A percentile compares a stretch with the other conserved stretches of the same genome.
Conservation (phyloP, 2,329 filamentous ascomycete genomes). For the Venturia oleaginea region DNA sequence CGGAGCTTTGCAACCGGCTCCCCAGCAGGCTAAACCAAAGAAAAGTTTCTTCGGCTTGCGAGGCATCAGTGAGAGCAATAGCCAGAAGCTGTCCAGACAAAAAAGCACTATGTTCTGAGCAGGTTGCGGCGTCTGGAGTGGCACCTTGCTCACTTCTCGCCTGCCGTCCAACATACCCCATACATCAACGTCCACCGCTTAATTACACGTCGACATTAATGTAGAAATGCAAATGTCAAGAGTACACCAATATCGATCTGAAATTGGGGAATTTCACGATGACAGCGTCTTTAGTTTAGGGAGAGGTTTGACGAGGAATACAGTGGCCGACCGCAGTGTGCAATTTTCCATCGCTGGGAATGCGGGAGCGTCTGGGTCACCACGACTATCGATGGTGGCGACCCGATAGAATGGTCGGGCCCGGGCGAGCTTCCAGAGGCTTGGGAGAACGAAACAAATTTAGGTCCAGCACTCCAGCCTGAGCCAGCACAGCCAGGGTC, state of each 20-base stretch:
- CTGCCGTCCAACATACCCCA: no score
- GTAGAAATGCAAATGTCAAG: neutral
- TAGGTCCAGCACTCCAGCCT: no score
- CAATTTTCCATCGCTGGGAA: no score
- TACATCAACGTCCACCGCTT: neutral
- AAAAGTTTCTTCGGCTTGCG: constrained; percentile 29
- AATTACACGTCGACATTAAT: neutral
- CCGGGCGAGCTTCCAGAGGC: neutral
- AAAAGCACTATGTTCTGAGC: constrained; percentile 20
- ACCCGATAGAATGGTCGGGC: neutral
- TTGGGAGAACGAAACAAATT: neutral
- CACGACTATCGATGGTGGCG: neutral
- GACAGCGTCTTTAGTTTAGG: neutral
- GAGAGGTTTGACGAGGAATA: neutral
- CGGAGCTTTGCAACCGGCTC: constrained; percentile 14
- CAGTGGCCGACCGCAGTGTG: neutral
- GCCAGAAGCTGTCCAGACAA: constrained; percentile 16
- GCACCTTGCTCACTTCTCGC: neutral
- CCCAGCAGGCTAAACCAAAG: constrained; percentile 23
- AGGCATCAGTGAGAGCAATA: constrained; percentile 22
- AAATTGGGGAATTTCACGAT: neutral
- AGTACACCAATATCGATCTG: neutral
- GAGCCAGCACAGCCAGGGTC: neutral
- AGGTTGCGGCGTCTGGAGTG: neutral
- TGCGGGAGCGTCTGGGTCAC: neutral